These are phyloP conservation scores for Ophiostoma ulmi DNA, from an alignment of 2,329 filamentous ascomycete species.

Conservation along the genomic window DNA sequence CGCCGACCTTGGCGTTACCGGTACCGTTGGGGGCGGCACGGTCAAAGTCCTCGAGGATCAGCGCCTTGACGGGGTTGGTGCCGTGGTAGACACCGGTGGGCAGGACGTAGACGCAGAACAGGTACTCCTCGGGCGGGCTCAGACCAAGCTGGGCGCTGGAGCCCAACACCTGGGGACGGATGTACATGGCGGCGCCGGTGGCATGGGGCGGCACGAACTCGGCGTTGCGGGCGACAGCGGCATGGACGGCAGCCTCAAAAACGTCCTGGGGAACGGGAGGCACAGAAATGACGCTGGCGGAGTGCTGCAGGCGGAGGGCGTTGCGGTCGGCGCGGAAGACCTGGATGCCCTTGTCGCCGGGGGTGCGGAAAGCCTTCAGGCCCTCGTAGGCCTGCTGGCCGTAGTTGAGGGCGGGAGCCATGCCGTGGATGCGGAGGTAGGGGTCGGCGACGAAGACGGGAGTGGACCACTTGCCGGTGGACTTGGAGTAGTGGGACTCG, in stretches of 20 bases:
- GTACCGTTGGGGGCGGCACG: slow-evolving; percentile 87
- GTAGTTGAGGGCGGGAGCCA: slow-evolving; percentile 94
- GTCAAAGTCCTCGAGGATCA: slow-evolving; percentile 91
- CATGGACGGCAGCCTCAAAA: slow-evolving; percentile 70
- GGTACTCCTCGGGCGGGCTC: slow-evolving; percentile 85
- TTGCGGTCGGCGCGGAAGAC: slow-evolving; percentile 88
- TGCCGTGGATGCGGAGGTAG: slow-evolving; percentile 83
- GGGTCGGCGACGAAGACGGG: slow-evolving; percentile 78
- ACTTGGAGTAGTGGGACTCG: slow-evolving; percentile 73
- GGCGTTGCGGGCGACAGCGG: slow-evolving; percentile 83
- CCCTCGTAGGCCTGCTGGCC: slow-evolving; percentile 97
- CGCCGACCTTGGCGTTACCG: slow-evolving; percentile 87
- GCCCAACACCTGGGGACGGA: slow-evolving; percentile 84
- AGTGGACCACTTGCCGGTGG: slow-evolving; percentile 69
- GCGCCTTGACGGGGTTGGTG: slow-evolving; percentile 74
- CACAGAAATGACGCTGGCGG: slow-evolving; percentile 75
- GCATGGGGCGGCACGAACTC: slow-evolving; percentile 85
- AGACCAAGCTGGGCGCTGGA: slow-evolving; percentile 82
- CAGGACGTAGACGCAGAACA: slow-evolving; percentile 81
- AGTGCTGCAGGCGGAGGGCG: slow-evolving; percentile 77
- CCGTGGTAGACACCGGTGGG: slow-evolving; percentile 95
- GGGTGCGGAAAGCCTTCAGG: slow-evolving; percentile 88
- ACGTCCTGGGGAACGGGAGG: slow-evolving; percentile 70
- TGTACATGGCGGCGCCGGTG: slow-evolving; percentile 87
- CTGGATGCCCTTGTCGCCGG: slow-evolving; percentile 63